Evolutionary conservation across 1,284 basidiomycete species (phyloP).

Genomic region (Gomphus bonarii): DNA sequence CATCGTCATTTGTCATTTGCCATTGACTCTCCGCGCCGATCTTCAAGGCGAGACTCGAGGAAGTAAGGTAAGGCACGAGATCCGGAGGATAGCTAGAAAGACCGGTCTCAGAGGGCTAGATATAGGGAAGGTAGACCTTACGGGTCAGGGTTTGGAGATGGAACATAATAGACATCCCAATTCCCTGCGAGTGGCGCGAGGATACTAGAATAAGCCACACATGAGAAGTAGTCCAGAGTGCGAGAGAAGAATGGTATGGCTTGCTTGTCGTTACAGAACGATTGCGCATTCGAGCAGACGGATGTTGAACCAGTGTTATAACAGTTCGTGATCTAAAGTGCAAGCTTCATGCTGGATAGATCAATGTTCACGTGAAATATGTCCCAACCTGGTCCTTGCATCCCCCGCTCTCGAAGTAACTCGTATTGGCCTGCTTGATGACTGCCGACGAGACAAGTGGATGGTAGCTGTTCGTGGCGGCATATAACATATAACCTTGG

Average conservation of each 20-base stretch:
- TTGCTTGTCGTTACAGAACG: slow-evolving; percentile 38
- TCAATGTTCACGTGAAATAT: background rate
- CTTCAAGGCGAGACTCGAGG: slow-evolving; percentile 20
- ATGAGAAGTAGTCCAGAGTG: too few species aligned
- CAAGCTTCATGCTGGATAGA: background rate
- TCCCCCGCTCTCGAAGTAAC: slow-evolving; percentile 36
- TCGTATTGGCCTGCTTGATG: slow-evolving; percentile 31
- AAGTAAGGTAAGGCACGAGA: slow-evolving; percentile 32
- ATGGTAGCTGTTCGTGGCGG: slow-evolving; percentile 45
- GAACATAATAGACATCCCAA: slow-evolving; percentile 45
- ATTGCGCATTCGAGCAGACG: slow-evolving; percentile 44
- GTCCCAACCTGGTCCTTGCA: slow-evolving; percentile 35
- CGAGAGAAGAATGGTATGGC: background rate
- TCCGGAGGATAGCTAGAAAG: slow-evolving; percentile 33
- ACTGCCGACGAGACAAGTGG: slow-evolving; percentile 32
- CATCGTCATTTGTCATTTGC: slow-evolving; percentile 31
- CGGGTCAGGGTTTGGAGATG: slow-evolving; percentile 35
- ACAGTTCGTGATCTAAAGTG: slow-evolving; percentile 38
- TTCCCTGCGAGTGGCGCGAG: slow-evolving; percentile 38
- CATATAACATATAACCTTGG: slow-evolving; percentile 24
- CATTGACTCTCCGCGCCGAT: slow-evolving; percentile 45
- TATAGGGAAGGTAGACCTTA: slow-evolving; percentile 15
- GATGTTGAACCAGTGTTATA: slow-evolving; percentile 35
- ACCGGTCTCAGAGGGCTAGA: background rate
- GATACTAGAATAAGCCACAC: slow-evolving; percentile 19